A percentile compares a stretch with the other conserved stretches of the same genome.
Evolutionary conservation across 345 rosid genomes (phyloP).

Genomic region (Brassica carinata): DNA sequence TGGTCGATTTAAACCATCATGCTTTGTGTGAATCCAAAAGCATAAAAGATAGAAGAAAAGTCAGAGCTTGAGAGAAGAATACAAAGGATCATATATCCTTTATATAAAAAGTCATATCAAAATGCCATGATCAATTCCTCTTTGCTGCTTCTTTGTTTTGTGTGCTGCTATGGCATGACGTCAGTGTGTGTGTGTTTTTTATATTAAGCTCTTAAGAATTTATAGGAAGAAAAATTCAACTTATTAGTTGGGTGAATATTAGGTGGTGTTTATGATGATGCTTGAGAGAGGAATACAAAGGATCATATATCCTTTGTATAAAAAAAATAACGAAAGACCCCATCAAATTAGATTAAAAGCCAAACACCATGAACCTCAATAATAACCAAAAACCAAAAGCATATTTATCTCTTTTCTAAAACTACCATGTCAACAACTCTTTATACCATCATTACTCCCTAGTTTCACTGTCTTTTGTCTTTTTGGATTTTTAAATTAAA

Average conservation of each 20-base stretch:
- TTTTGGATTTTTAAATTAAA: neutral
- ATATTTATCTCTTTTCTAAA: conserved; percentile 17
- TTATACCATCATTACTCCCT: conserved; percentile 30
- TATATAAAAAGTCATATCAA: no score
- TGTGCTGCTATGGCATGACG: conserved; percentile 21
- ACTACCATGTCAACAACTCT: conserved; percentile 36
- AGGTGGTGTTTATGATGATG: conserved; percentile 21
- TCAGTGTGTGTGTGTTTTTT: neutral
- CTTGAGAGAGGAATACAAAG: neutral
- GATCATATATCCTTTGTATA: conserved; percentile 13
- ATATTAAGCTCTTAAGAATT: conserved; percentile 1
- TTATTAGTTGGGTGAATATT: conserved; percentile 1
- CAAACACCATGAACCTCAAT: conserved; percentile 28
- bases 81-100: neutral
- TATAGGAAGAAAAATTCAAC: neutral
- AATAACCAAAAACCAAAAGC: conserved; percentile 18
- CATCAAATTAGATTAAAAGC: conserved; percentile 31
- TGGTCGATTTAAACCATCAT: conserved; percentile 35
- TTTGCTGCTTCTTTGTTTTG: conserved; percentile 1
- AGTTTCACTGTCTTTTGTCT: neutral
- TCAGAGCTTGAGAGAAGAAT: conserved; percentile 29
- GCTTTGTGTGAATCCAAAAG: conserved; percentile 38
- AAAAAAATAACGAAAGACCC: conserved; percentile 33
- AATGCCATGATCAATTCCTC: neutral
- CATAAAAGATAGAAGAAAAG: neutral